Evolutionary conservation across 2,329 filamentous ascomycete species (phyloP).

Genomic region (Apiospora kogelbergensis): DNA sequence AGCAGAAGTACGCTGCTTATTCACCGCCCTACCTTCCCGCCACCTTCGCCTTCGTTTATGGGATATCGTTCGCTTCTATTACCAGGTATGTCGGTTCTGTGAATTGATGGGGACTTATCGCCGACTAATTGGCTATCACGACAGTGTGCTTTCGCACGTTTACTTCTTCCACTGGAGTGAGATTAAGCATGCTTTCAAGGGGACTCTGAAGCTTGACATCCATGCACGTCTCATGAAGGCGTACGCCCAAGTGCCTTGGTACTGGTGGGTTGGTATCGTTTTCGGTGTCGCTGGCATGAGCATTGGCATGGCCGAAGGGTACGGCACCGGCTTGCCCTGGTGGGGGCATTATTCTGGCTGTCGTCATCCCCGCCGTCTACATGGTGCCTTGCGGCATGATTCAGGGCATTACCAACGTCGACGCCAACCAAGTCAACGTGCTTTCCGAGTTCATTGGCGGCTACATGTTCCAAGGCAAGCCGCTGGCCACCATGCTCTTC

Average conservation of each 20-base stretch:
- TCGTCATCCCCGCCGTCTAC: constrained; percentile 43
- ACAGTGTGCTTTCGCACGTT: constrained; percentile 38
- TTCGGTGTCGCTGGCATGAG: constrained; percentile 38
- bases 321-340: constrained; percentile 43
- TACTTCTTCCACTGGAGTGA: constrained; percentile 41
- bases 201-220: constrained; percentile 37
- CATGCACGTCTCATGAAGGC: constrained; percentile 53
- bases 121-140: not conserved
- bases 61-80: constrained; percentile 54
- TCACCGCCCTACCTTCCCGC: constrained; percentile 54
- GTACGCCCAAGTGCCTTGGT: constrained; percentile 51
- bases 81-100: constrained; percentile 26
- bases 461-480: constrained; percentile 32
- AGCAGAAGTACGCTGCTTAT: constrained; percentile 51
- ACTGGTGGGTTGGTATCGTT: constrained; percentile 51
- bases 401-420: constrained; percentile 47
- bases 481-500: constrained; percentile 33
- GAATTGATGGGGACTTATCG: not conserved
- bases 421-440: constrained; percentile 39
- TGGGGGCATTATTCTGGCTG: constrained; percentile 45
- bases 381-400: constrained; percentile 48
- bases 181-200: constrained; percentile 29
- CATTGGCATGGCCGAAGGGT: constrained; percentile 33
- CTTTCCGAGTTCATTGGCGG: constrained; percentile 34
- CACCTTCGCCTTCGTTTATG: constrained; percentile 46